Evolutionary conservation across 179 eudicot genomes (phyloP), one percentile per base, ranked within the genome.

Genomic region (Monotropa hypopitys): DNA sequence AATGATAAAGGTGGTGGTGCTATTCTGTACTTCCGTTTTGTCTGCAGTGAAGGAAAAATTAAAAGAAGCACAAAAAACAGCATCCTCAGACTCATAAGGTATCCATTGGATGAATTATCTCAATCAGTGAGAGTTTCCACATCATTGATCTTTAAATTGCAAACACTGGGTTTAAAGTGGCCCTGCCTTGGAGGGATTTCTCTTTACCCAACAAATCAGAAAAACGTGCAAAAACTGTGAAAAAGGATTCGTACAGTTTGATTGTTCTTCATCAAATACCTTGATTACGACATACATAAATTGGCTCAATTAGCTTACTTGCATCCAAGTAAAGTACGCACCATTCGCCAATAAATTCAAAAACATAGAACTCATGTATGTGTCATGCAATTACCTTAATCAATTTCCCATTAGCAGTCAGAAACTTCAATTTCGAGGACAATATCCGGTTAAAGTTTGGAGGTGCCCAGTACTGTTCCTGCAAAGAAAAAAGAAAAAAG

Each of bases 381-480:
- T 45, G 42, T 32, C 78, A 79, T 72, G 59, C 15, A 57, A 70
- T 79, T 85, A 90, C 98, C 93, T 90, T 92, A 66, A 90, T 77
- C 42, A 93, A 91, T 81, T 92, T 92, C 72, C 98, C 98, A 73
- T 72, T 88, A 70, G 92, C 84, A 79, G 92, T 88, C 83, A 93
- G 80, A 82, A 82, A 89, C 84, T 92, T 90, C 85, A 94, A 79
- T 77, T 93, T 91, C 23, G 93, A 89, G 35, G 97, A 91, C 77
- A 93, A 78, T 53, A 93, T 87, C 53, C 93, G 82, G 78, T 90
- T 93, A 72, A 93, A 92, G 84, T 93, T 94, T 78, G 95, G 90
- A 83, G 97, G 98, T 70, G 95, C 89, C 98, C 97, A 93, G 80
- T 90, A 93, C 83, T 90, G 93, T 65, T 93, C 98, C 98, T 90